Conservation (phyloP, 2,329 filamentous ascomycete species). For the Aspergillus proliferans region DNA sequence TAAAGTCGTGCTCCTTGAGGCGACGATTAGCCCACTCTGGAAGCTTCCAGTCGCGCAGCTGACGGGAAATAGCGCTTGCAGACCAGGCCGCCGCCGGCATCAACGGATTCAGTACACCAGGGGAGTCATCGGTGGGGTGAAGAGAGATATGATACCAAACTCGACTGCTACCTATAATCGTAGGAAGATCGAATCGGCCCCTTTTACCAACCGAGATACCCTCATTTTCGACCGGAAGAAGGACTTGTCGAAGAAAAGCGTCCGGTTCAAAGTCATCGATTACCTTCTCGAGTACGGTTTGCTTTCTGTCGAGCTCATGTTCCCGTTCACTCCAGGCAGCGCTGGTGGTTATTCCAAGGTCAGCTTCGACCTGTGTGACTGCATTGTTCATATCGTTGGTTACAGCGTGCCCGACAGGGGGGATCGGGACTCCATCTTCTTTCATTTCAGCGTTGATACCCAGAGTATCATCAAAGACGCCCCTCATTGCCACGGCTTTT, state of each 20-base stretch:
- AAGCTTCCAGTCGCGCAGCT: constrained; percentile 86
- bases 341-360: constrained; percentile 68
- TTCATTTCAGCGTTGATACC: constrained; percentile 98
- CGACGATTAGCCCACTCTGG: constrained; percentile 95
- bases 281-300: constrained; percentile 78
- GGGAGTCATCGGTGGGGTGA: constrained; percentile 83
- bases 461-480: constrained; percentile 83
- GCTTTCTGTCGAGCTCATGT: constrained; percentile 71
- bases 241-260: constrained; percentile 71
- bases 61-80: constrained; percentile 82
- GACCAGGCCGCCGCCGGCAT: constrained; percentile 83
- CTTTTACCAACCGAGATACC: constrained; percentile 74
- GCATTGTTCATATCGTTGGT: constrained; percentile 81
- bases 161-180: constrained; percentile 72
- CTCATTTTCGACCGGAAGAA: constrained; percentile 71
- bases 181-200: constrained; percentile 71
- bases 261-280: constrained; percentile 74
- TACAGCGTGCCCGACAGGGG: constrained; percentile 70
- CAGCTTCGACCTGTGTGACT: constrained; percentile 66
- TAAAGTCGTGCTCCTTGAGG: constrained; percentile 88
- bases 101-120: constrained; percentile 63
- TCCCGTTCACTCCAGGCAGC: constrained; percentile 66
- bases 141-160: constrained; percentile 92
- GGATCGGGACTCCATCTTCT: constrained; percentile 78
- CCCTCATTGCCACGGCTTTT: constrained; percentile 82